Evolutionary conservation across 1,284 basidiomycete species (phyloP).

Genomic region (Melampsora abietis-canadensis): DNA sequence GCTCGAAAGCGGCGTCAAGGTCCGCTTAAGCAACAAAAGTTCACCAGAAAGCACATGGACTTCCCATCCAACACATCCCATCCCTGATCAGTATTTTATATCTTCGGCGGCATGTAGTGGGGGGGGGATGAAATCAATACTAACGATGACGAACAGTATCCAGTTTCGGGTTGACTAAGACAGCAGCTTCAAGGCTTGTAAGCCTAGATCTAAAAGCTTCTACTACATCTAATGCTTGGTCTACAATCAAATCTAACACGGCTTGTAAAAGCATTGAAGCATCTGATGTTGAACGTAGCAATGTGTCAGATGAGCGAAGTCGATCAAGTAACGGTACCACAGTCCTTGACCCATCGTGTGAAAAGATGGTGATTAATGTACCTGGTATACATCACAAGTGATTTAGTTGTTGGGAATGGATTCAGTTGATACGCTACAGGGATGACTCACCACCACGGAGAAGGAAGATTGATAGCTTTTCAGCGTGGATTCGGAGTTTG

Average conservation of each 20-base stretch:
- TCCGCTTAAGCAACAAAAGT: conserved; percentile 45
- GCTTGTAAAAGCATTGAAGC: conserved; percentile 46
- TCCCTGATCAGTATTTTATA: too few relatives aligned
- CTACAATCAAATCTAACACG: conserved; percentile 45
- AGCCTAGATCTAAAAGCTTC: conserved; percentile 44
- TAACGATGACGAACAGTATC: conserved; percentile 45
- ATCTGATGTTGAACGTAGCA: conserved; percentile 44
- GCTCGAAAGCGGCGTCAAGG: conserved; percentile 44
- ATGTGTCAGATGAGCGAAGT: conserved; percentile 43
- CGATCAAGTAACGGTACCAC: conserved; percentile 33
- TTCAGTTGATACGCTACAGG: neutral
- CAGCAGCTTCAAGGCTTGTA: conserved; percentile 44
- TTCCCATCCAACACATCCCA: neutral
- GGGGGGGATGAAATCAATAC: conserved; percentile 5
- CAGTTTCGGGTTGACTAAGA: conserved; percentile 44
- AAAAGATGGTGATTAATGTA: conserved; percentile 45
- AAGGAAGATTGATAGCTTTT: conserved; percentile 40
- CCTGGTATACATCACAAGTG: conserved; percentile 16
- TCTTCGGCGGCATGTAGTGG: neutral
- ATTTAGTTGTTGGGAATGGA: neutral
- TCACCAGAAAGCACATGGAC: conserved; percentile 45
- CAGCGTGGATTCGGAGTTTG: conserved; percentile 34
- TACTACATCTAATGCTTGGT: conserved; percentile 44
- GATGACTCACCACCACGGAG: conserved; percentile 34
- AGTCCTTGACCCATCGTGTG: conserved; percentile 31